Conservation (phyloP, 176 grass and related monocot genomes). For the Secale cereale region DNA sequence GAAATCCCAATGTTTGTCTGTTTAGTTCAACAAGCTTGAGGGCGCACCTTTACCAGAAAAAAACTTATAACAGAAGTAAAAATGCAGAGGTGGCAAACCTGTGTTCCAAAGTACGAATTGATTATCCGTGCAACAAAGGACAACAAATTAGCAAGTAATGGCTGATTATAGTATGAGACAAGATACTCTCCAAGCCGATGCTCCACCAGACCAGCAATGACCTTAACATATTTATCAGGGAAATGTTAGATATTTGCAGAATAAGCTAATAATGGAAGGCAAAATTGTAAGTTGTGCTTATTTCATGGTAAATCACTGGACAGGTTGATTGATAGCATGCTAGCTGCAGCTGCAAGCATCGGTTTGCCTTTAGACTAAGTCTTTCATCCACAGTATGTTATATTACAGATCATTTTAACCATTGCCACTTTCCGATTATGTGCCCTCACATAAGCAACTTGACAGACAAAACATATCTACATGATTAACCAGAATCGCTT, state of each 20-base stretch:
- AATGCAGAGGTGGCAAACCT: conserved; percentile 46
- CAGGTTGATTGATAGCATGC: neutral
- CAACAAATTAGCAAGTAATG: conserved; percentile 61
- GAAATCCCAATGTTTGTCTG: neutral
- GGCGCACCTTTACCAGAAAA: neutral
- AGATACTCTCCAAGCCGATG: conserved; percentile 82
- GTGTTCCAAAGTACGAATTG: conserved; percentile 98
- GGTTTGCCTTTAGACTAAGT: neutral
- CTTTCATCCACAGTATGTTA: neutral
- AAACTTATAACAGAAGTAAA: neutral
- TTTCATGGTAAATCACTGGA: conserved; percentile 2
- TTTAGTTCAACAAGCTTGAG: neutral
- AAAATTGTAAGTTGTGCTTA: neutral
- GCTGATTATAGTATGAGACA: conserved; percentile 66
- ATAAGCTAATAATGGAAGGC: neutral
- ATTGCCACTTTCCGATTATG: neutral
- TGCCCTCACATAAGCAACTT: conserved; percentile 1
- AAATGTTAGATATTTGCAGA: neutral
- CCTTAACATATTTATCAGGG: conserved; percentile 46
- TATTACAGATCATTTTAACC: neutral
- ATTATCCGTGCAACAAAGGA: conserved; percentile 79
- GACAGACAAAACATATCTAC: neutral
- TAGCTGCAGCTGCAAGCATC: neutral
- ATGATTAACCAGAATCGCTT: neutral
- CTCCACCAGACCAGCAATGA: conserved; percentile 94